These are phyloP conservation scores for Salix purpurea DNA, from an alignment of 345 rosid genomes.

Conservation along the genomic window DNA sequence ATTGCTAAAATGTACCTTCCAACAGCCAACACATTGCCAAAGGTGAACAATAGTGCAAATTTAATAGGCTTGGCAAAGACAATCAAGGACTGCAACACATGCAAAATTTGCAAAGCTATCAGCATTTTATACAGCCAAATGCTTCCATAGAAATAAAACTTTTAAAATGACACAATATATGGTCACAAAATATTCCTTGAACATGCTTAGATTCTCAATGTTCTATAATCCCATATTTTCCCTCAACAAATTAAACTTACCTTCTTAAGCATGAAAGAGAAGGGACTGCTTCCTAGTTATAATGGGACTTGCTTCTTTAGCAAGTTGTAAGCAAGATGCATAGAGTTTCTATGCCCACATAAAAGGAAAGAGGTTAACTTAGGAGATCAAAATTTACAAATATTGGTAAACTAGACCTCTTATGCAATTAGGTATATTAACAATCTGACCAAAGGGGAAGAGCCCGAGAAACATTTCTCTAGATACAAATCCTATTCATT, in stretches of 20 bases:
- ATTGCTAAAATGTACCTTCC: conserved; percentile 56
- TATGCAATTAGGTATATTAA: not conserved
- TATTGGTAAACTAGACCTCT: not conserved
- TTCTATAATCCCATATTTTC: not conserved
- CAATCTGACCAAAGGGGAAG: not conserved
- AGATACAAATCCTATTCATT: not conserved
- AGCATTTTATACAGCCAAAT: not conserved
- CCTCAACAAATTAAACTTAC: not conserved
- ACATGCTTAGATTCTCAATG: not conserved
- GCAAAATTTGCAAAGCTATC: conserved; percentile 1
- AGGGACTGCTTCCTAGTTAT: not conserved
- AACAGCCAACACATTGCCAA: conserved; percentile 82
- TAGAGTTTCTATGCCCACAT: not conserved
- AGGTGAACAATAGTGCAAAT: conserved; percentile 82
- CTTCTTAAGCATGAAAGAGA: not conserved
- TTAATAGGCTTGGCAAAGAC: conserved; percentile 77
- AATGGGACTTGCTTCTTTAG: not conserved
- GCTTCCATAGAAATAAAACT: not conserved
- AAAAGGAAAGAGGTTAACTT: not conserved
- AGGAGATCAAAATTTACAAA: not conserved
- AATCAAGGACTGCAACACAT: conserved; percentile 64
- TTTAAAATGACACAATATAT: not conserved
- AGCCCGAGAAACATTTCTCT: not conserved
- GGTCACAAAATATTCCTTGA: not conserved
- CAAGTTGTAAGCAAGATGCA: not conserved